Conservation (phyloP, 768 basidiomycete species). For the Lentinula raphanica region DNA sequence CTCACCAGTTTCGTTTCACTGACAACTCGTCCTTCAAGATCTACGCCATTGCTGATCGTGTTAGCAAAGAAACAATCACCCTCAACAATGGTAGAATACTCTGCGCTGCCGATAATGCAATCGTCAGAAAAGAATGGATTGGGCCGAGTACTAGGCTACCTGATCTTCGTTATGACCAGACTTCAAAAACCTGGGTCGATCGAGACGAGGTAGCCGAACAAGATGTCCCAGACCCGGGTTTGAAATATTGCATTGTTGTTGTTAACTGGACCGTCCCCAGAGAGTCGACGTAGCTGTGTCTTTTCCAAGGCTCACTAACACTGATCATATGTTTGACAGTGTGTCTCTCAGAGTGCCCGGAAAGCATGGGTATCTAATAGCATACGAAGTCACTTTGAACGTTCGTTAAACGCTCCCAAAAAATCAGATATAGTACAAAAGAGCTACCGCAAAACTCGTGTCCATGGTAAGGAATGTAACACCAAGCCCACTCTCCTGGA, state of each 20-base stretch:
- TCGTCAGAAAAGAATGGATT: slow-evolving; percentile 10
- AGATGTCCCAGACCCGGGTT: slow-evolving; percentile 1
- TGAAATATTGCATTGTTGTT: slow-evolving; percentile 3
- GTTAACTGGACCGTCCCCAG: neutral
- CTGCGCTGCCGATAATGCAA: neutral
- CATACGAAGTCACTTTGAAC: too few relatives aligned
- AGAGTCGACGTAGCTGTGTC: neutral
- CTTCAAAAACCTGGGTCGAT: neutral
- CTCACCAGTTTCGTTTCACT: neutral
- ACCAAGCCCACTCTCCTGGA: too few relatives aligned
- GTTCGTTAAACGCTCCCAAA: too few relatives aligned
- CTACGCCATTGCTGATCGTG: neutral
- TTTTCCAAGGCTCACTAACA: too few relatives aligned
- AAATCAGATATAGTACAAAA: too few relatives aligned
- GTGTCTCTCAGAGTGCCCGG: too few relatives aligned
- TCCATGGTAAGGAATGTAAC: too few relatives aligned
- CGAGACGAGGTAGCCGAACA: neutral
- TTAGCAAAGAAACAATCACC: neutral
- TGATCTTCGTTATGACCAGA: neutral
- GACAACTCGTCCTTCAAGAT: neutral
- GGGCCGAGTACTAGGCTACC: slow-evolving; percentile 6
- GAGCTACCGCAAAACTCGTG: too few relatives aligned
- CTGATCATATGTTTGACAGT: too few relatives aligned
- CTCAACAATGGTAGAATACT: slow-evolving; percentile 1
- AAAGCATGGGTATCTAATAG: too few relatives aligned